Base-by-base conservation (phyloP, 805 yeast species). In the Candida ovalis region DNA sequence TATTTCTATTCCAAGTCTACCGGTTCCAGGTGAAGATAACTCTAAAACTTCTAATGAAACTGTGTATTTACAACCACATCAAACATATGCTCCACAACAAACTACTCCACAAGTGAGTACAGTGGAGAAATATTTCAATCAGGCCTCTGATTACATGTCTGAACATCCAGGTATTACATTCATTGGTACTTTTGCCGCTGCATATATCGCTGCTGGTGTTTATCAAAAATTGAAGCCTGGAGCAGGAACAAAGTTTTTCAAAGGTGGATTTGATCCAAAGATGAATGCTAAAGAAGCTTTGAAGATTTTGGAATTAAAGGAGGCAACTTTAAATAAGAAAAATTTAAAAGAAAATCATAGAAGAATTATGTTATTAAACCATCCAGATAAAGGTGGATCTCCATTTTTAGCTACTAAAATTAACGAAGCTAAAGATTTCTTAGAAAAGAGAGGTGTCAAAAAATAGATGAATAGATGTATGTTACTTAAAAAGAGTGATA, bases 321-420 rank as follows among this genome's bases (percentile, higher is more conserved):
- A 86, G 64, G 72, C 80, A 33, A 81, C 77, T 21, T 68, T 82
- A 60, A 74, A 79, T 38, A 81, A 79, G 66, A 77, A 82, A 50
- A 82, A 76, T 59, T 73, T 90, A 60, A 85, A 86, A 62, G 89
- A 84, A 52, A 83, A 82, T 50, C 96, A 91, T 64, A 80, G 96
- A 69, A 75, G 74, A 58, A 84, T 90, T 60, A 87, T 91, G 94
- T 69, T 88, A 68, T 78, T 86, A 43, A 91, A 91, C 66, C 97
- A 91, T 63, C 97, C 97, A 10, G 97, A 91, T 71, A 86, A 83
- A 63, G 97, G 97, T 30, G 97, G 97, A 2, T 85, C 95, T 10
- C 87, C 95, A 24, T 89, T 78, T 60, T 66, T 91, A 66, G 96
- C 97, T 42, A 83, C 91, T 49, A 91, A 91, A 72, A 85, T 91